phyloP scores from a whole-genome alignment of 2,329 filamentous ascomycete genomes.

The Aspergillus piperis region DNA sequence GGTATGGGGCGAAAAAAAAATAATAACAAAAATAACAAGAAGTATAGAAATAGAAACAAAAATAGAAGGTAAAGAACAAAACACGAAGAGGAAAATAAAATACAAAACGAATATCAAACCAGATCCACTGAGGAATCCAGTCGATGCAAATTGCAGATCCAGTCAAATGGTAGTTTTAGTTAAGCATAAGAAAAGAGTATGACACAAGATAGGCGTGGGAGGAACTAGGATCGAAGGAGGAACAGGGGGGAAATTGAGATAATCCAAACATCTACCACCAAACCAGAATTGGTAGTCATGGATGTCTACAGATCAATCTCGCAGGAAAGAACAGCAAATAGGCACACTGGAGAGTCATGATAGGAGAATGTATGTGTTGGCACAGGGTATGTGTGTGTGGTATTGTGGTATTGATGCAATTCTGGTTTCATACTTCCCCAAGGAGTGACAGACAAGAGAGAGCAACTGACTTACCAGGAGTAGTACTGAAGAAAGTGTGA shows the following conservation, averaged over 20 bases:
- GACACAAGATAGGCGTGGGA: not conserved
- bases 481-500: slow-evolving; percentile 13
- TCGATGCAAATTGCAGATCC: too few species aligned
- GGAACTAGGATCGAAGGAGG: not conserved
- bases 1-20: not conserved
- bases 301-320: not conserved
- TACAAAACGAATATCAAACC: not conserved
- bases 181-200: not conserved
- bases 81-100: slow-evolving; percentile 2
- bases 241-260: not conserved
- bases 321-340: too few species aligned
- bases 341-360: too few species aligned
- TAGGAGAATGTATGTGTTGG: too few species aligned
- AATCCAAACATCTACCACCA: not conserved
- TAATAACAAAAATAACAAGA: not conserved
- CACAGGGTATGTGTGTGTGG: too few species aligned
- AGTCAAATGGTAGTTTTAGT: not conserved
- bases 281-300: not conserved
- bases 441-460: not conserved
- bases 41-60: not conserved
- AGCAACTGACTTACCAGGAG: slow-evolving; percentile 9
- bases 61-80: not conserved
- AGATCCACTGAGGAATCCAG: not conserved
- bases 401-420: too few species aligned
- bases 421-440: too few species aligned